Evolutionary conservation across 371 early-diverging fungal genomes (phyloP).

Genomic region (Syncephalis plumigaleata): DNA sequence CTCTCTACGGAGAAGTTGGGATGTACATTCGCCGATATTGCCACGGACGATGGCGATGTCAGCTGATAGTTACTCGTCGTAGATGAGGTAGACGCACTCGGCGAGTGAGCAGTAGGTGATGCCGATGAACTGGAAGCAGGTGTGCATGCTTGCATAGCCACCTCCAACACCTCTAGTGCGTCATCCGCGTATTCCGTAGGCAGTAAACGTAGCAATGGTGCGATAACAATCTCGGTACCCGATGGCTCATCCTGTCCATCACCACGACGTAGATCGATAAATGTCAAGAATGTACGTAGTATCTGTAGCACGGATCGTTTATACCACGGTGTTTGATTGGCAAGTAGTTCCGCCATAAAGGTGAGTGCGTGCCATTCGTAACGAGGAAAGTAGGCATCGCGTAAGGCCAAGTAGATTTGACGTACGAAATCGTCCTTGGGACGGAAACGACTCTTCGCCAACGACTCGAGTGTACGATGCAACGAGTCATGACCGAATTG

Average conservation of each 20-base stretch:
- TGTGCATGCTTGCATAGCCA: slow-evolving; percentile 18
- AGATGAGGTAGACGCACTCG: no score
- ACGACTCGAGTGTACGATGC: slow-evolving; percentile 32
- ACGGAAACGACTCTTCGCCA: slow-evolving; percentile 43
- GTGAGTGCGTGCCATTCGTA: slow-evolving; percentile 27
- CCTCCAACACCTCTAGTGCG: slow-evolving; percentile 49
- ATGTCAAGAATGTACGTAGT: neutral
- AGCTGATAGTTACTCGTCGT: no score
- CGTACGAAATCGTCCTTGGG: slow-evolving; percentile 51
- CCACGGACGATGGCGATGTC: no score
- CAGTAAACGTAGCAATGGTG: slow-evolving; percentile 36
- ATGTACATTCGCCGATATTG: no score
- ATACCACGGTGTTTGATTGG: neutral
- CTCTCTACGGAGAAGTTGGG: no score
- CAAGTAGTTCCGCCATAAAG: slow-evolving; percentile 6
- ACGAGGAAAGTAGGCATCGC: slow-evolving; percentile 42
- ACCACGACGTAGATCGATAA: slow-evolving; percentile 18
- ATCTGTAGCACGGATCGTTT: neutral
- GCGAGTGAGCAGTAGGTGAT: no score
- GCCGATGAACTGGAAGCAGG: no score
- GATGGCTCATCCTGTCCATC: slow-evolving; percentile 11
- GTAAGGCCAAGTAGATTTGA: slow-evolving; percentile 36
- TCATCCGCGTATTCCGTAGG: slow-evolving; percentile 43
- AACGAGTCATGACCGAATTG: slow-evolving; percentile 24
- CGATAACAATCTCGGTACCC: slow-evolving; percentile 11